Evolutionary conservation across 371 early-diverging fungal species (phyloP).

Genomic region (Apophysomyces trapeziformis): DNA sequence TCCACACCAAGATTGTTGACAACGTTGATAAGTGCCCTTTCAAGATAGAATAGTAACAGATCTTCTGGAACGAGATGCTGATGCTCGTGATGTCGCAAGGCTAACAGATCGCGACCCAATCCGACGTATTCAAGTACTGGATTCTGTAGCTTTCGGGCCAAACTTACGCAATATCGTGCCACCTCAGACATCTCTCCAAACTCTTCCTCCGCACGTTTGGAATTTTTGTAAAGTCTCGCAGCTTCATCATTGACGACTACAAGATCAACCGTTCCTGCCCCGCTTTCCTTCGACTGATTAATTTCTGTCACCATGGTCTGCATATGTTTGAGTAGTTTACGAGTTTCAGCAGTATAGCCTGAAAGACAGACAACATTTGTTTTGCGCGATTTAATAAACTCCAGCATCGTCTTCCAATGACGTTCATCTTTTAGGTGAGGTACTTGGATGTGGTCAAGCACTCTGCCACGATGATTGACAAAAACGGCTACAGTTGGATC

Average conservation of each 20-base stretch:
- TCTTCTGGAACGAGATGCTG: constrained; percentile 81
- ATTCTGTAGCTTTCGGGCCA: constrained; percentile 87
- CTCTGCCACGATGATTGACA: constrained; percentile 78
- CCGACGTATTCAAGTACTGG: constrained; percentile 86
- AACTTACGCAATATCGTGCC: constrained; percentile 86
- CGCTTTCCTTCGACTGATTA: constrained; percentile 38
- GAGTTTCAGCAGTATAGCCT: constrained; percentile 78
- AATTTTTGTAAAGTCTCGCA: constrained; percentile 83
- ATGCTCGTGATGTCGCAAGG: constrained; percentile 73
- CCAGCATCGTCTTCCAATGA: constrained; percentile 55
- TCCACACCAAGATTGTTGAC: constrained; percentile 89
- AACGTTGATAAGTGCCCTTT: constrained; percentile 89
- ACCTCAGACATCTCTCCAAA: constrained; percentile 68
- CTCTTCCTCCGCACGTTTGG: constrained; percentile 75
- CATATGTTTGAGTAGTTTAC: constrained; percentile 72
- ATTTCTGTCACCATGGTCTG: constrained; percentile 60
- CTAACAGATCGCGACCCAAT: constrained; percentile 73
- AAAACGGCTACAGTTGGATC: constrained; percentile 77
- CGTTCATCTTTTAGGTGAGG: constrained; percentile 67
- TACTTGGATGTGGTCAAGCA: constrained; percentile 68
- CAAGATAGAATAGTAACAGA: constrained; percentile 63
- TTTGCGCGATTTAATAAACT: constrained; percentile 63
- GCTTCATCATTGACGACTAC: constrained; percentile 86
- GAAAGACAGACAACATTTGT: constrained; percentile 87
- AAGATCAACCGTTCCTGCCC: constrained; percentile 32